Base-by-base conservation (phyloP, 1,139 yeast genomes). In the Saccharomycopsis hybrid region DNA sequence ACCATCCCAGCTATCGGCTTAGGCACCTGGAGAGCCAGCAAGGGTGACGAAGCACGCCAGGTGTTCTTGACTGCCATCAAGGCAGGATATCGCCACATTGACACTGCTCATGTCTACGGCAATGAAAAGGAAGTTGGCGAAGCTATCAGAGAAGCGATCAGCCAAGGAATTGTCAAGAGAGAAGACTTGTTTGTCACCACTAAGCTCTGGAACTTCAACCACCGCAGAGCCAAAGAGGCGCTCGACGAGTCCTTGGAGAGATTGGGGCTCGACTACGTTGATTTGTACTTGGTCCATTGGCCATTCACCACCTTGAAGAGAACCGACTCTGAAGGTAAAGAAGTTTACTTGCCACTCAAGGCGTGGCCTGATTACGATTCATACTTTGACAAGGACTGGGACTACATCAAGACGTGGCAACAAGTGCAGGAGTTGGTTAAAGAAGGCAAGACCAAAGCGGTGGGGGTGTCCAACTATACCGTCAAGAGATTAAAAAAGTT, bases 211-310 rank as follows among this genome's bases (percentile, higher is more conserved):
- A 76, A 81, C 54, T 68, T 81, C 37, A 80, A 77, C 61, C 89
- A 84, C 61, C 72, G 74, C 58, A 70, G 78, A 49, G 82, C 82
- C 29, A 81, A 67, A 43, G 71, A 64, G 41, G 86, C 85, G 5
- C 69, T 88, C 51, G 77, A 82, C 47, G 68, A 64, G 47, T 82
- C 94, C 2, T 73, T 89, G 61, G 63, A 75, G 59, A 79, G 80
- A 61, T 71, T 89, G 59, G 83, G 83, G 1, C 68, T 85, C 58
- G 95, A 85, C 50, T 89, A 89, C 61, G 82, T 89, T 52, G 97
- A 89, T 64, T 72, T 89, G 59, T 83, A 82, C 65, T 74, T 89
- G 63, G 76, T 87, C 62, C 97, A 90, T 68, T 88, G 95, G 96
- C 97, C 97, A 3, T 72, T 77, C 48, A 74, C 86, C 1, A 62